A percentile compares a stretch with the other conserved stretches of the same genome.
Evolutionary conservation across 805 yeast species (phyloP).

Genomic region (Hanseniaspora occidentalis): DNA sequence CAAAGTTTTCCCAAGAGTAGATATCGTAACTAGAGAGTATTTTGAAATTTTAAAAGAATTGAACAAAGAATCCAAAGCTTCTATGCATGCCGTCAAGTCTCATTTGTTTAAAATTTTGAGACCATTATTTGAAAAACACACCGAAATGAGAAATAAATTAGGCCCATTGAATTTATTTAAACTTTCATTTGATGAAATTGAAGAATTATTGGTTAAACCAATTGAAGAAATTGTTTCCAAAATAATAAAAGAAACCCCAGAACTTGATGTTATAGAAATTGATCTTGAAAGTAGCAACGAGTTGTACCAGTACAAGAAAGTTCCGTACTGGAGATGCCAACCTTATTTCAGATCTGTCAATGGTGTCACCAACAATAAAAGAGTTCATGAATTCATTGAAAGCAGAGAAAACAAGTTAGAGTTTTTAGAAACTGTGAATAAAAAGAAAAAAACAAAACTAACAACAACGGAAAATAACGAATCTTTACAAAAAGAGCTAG

Average conservation of each 20-base stretch:
- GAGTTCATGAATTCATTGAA: slow-evolving; percentile 20
- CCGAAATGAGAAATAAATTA: slow-evolving; percentile 63
- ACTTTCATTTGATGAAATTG: slow-evolving; percentile 24
- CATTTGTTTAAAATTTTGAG: slow-evolving; percentile 81
- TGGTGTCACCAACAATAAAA: slow-evolving; percentile 48
- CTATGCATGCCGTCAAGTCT: slow-evolving; percentile 75
- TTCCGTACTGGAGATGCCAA: slow-evolving; percentile 95
- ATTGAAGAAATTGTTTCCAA: slow-evolving; percentile 57
- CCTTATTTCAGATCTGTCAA: slow-evolving; percentile 87
- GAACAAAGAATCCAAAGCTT: slow-evolving; percentile 39
- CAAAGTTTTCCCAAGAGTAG: slow-evolving; percentile 74
- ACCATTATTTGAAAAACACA: slow-evolving; percentile 65
- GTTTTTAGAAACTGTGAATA: slow-evolving; percentile 2
- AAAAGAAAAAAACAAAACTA: slow-evolving; percentile 4
- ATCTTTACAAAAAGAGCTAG: too few relatives aligned
- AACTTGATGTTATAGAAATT: slow-evolving; percentile 18
- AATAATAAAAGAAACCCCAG: slow-evolving; percentile 48
- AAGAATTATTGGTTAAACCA: slow-evolving; percentile 37
- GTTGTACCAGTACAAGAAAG: slow-evolving; percentile 39
- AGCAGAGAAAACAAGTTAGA: slow-evolving; percentile 12
- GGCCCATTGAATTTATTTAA: slow-evolving; percentile 30
- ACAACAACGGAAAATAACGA: not conserved
- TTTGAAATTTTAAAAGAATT: slow-evolving; percentile 58
- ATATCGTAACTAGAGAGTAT: slow-evolving; percentile 70
- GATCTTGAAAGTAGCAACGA: slow-evolving; percentile 3